These are phyloP conservation scores for Solanum hybrid DNA, from an alignment of 305 asterid species.

Conservation along the genomic window DNA sequence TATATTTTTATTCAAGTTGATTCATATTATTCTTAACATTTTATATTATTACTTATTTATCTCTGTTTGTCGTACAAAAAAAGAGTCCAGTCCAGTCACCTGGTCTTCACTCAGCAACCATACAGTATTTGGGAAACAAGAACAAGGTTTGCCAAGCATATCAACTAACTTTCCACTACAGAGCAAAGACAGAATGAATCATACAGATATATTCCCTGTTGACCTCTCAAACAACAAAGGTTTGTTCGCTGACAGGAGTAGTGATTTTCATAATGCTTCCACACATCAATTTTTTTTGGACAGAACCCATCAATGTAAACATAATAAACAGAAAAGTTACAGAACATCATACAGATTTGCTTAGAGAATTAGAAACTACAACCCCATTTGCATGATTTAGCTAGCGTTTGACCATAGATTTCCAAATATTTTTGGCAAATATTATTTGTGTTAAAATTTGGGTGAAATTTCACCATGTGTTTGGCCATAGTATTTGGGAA, in stretches of 20 bases:
- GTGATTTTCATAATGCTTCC: background rate
- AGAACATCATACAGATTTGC: background rate
- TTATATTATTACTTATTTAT: background rate
- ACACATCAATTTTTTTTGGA: background rate
- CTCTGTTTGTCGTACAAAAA: background rate
- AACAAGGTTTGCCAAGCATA: background rate
- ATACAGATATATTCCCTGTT: background rate
- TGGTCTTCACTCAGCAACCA: background rate
- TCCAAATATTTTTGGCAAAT: background rate
- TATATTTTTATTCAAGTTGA: background rate
- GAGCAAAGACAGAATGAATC: conserved; percentile 1
- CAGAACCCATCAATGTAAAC: background rate
- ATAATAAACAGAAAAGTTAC: background rate
- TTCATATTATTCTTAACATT: background rate
- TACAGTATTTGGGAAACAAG: background rate
- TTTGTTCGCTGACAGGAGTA: background rate
- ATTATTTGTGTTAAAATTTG: background rate
- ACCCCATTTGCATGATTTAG: background rate
- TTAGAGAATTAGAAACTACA: background rate
- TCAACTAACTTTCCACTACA: background rate
- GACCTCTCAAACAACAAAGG: background rate
- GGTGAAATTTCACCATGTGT: background rate
- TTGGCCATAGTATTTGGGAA: background rate
- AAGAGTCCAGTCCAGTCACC: background rate
- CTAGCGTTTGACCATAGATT: background rate